Conservation (phyloP, 2,329 filamentous ascomycete genomes). For the Penicillium italicum region DNA sequence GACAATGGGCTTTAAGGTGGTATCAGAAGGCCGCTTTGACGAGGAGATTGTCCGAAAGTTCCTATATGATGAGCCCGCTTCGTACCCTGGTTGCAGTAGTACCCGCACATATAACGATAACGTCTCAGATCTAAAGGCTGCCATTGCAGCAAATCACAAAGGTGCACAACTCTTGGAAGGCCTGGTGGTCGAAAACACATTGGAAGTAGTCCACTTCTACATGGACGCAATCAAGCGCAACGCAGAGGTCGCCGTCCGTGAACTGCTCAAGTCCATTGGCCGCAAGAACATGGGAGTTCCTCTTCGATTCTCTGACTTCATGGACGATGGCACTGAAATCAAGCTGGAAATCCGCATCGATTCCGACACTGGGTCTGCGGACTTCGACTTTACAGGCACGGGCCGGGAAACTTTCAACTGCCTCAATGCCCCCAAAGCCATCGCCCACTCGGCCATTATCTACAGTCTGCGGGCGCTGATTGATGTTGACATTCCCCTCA, state of each 20-base stretch:
- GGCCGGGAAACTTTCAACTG: constrained; percentile 65
- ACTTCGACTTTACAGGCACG: constrained; percentile 70
- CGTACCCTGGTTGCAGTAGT: constrained; percentile 68
- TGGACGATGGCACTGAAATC: constrained; percentile 77
- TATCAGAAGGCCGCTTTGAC: constrained; percentile 68
- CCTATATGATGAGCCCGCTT: constrained; percentile 65
- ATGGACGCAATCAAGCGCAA: constrained; percentile 60
- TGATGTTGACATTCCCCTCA: constrained; percentile 71
- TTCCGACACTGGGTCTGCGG: constrained; percentile 67
- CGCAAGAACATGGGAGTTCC: constrained; percentile 57
- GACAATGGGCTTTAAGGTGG: constrained; percentile 62
- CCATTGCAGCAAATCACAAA: constrained; percentile 45
- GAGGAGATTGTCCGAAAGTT: constrained; percentile 66
- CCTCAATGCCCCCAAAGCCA: constrained; percentile 68
- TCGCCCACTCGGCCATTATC: constrained; percentile 62
- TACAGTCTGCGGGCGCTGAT: constrained; percentile 64
- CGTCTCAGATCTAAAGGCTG: constrained; percentile 46
- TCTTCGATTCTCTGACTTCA: constrained; percentile 63
- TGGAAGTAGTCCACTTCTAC: constrained; percentile 38
- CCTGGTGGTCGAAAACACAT: constrained; percentile 35
- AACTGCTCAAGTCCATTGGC: constrained; percentile 32
- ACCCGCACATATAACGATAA: constrained; percentile 59
- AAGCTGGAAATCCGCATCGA: constrained; percentile 67
- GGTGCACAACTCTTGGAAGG: constrained; percentile 37
- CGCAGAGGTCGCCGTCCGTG: constrained; percentile 67